Evolutionary conservation across 2,329 filamentous ascomycete genomes (phyloP), one percentile per base, ranked within the genome.

Genomic region (Trichoderma aggressivum): DNA sequence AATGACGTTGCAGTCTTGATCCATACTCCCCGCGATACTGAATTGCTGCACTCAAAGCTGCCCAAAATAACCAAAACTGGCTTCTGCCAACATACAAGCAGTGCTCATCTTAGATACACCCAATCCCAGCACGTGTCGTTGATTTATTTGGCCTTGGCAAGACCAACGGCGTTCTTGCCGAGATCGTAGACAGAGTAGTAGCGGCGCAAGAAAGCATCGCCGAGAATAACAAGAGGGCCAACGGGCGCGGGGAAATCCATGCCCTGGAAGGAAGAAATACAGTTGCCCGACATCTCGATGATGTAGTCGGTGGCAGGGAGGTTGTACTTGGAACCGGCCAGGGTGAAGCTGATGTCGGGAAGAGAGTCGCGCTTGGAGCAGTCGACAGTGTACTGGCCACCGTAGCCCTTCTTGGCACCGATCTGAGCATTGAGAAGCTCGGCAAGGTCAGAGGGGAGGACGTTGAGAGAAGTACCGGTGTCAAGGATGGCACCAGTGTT

Each of bases 381-480:
- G 75, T 98, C 96, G 73, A 99, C 86, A 16, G 91, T 92, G 88
- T 98, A 99, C 86, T 99, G 96, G 78, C 96, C 96, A 82, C 95
- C 97, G 86, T 91, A 99, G 73, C 92, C 89, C 90, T 98, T 99
- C 90, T 97, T 98, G 76, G 96, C 96, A 74, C 96, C 96, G 74
- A 99, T 98, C 86, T 98, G 91, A 84, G 92, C 91, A 89, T 99
- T 99, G 84, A 99, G 87, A 75, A 99, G 92, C 86, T 98, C 96
- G 71, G 96, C 95, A 76, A 98, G 89, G 78, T 93, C 91, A 77
- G 89, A 92, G 77, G 96, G 96, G 71, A 99, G 92, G 77, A 95
- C 94, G 83, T 98, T 98, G 81, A 99, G 90, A 61, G 97, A 99
- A 80, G 96, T 99, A 78, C 96, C 96, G 70, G 96, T 99, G 87